Conservation (phyloP, 2,329 filamentous ascomycete species). For the Ceratocystis variospora region DNA sequence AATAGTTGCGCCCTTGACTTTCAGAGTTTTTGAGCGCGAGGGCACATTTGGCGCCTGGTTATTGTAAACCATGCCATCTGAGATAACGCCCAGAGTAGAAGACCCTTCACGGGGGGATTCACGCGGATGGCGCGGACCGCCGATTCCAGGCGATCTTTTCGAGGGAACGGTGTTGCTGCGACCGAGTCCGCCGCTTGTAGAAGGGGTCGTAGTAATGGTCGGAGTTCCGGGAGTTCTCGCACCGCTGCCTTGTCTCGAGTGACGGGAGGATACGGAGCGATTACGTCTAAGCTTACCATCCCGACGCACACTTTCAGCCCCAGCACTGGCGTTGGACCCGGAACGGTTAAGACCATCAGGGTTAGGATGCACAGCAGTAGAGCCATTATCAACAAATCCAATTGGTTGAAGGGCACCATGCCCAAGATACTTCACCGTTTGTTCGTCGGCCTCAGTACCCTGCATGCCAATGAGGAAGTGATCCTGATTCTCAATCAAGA, state of each 20-base stretch:
- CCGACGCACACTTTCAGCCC: slow-evolving; percentile 71
- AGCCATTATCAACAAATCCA: slow-evolving; percentile 11
- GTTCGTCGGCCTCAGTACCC: slow-evolving; percentile 91
- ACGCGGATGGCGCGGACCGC: slow-evolving; percentile 50
- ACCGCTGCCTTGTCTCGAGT: slow-evolving; percentile 16
- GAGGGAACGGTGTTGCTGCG: slow-evolving; percentile 87
- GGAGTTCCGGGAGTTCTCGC: slow-evolving; percentile 15
- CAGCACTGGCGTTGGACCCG: slow-evolving; percentile 75
- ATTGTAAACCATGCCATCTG: slow-evolving; percentile 10
- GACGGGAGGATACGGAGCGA: slow-evolving; percentile 77
- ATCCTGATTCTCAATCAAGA: slow-evolving; percentile 95
- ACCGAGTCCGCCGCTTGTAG: slow-evolving; percentile 35
- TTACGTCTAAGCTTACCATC: slow-evolving; percentile 72
- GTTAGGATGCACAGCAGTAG: slow-evolving; percentile 21
- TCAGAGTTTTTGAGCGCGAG: slow-evolving; percentile 10
- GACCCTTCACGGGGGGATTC: slow-evolving; percentile 21
- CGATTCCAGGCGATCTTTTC: slow-evolving; percentile 65
- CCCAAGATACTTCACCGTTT: slow-evolving; percentile 48
- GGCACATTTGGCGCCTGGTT: background rate
- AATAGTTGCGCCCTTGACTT: background rate
- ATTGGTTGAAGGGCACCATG: slow-evolving; percentile 47
- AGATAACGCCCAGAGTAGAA: slow-evolving; percentile 13
- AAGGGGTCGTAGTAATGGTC: slow-evolving; percentile 37
- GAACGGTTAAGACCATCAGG: slow-evolving; percentile 50
- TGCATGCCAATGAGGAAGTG: slow-evolving; percentile 98